A percentile compares a stretch with the other conserved stretches of the same genome.
Conservation (phyloP, 1,284 basidiomycete species). For the Gymnopus androsaceus region DNA sequence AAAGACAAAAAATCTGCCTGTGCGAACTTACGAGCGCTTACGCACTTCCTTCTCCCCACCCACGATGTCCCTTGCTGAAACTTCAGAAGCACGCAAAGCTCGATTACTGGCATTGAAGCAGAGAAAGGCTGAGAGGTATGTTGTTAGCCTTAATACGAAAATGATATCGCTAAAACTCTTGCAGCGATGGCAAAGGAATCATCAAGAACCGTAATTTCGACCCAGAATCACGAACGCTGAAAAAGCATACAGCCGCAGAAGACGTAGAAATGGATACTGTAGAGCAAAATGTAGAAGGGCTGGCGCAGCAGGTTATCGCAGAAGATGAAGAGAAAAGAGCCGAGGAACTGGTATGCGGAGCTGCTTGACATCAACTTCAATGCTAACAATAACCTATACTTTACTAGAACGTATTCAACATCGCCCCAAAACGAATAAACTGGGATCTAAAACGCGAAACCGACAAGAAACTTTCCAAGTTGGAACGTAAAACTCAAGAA, state of each 20-base stretch:
- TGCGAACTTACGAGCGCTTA: background rate
- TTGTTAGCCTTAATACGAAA: slow-evolving; percentile 20
- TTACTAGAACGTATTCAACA: slow-evolving; percentile 88
- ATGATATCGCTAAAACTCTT: background rate
- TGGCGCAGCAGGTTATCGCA: slow-evolving; percentile 81
- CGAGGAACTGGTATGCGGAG: slow-evolving; percentile 80
- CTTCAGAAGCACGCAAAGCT: slow-evolving; percentile 83
- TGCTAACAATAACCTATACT: slow-evolving; percentile 9
- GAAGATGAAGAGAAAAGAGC: slow-evolving; percentile 84
- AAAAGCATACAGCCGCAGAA: slow-evolving; percentile 57
- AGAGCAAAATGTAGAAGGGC: slow-evolving; percentile 81
- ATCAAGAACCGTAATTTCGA: slow-evolving; percentile 86
- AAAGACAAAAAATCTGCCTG: background rate
- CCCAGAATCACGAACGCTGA: slow-evolving; percentile 76
- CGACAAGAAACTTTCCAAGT: slow-evolving; percentile 83
- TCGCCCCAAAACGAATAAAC: slow-evolving; percentile 93
- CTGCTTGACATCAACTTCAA: background rate
- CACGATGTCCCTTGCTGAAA: slow-evolving; percentile 79
- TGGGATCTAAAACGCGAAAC: slow-evolving; percentile 98
- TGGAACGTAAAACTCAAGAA: slow-evolving; percentile 91
- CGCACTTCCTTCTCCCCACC: slow-evolving; percentile 15
- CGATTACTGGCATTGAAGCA: slow-evolving; percentile 81
- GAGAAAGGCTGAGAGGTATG: slow-evolving; percentile 62
- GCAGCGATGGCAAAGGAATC: slow-evolving; percentile 39
- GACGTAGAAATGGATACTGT: slow-evolving; percentile 78